Evolutionary conservation across 2,329 filamentous ascomycete species (phyloP).

Genomic region (Orbilia blumenaviensis): DNA sequence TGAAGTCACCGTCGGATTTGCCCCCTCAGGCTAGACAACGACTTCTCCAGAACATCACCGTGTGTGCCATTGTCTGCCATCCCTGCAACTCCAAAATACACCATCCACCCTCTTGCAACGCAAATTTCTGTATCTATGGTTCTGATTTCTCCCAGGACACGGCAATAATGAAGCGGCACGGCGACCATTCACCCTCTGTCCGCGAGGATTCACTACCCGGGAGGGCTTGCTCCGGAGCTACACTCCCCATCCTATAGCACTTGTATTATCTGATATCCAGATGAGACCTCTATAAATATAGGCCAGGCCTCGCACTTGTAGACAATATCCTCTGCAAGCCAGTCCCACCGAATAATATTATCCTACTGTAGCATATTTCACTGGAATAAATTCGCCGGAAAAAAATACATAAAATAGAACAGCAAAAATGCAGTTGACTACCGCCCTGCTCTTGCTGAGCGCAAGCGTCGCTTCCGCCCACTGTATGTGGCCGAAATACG

Average conservation of each 20-base stretch:
- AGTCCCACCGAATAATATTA: no score
- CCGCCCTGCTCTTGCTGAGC: conserved; percentile 24
- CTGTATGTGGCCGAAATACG: conserved; percentile 28
- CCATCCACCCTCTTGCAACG: not conserved
- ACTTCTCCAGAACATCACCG: no score
- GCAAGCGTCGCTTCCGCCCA: conserved; percentile 44
- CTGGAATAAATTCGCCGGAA: no score
- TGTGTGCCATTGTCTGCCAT: not conserved
- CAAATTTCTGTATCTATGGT: not conserved
- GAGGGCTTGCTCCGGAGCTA: no score
- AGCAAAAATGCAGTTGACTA: conserved; percentile 39
- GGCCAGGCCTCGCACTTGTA: no score
- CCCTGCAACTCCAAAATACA: conserved; percentile 3
- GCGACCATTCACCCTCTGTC: not conserved
- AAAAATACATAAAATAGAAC: not conserved
- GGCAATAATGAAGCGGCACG: not conserved
- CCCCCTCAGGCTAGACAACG: not conserved
- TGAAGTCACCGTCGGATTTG: conserved; percentile 45
- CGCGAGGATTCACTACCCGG: no score
- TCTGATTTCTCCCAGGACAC: not conserved
- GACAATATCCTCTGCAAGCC: no score
- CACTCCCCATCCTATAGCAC: not conserved
- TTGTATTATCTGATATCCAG: no score
- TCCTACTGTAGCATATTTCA: no score
- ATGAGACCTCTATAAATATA: no score